phyloP scores from a whole-genome alignment of 2,329 filamentous ascomycete species.

The Monilinia polystroma region DNA sequence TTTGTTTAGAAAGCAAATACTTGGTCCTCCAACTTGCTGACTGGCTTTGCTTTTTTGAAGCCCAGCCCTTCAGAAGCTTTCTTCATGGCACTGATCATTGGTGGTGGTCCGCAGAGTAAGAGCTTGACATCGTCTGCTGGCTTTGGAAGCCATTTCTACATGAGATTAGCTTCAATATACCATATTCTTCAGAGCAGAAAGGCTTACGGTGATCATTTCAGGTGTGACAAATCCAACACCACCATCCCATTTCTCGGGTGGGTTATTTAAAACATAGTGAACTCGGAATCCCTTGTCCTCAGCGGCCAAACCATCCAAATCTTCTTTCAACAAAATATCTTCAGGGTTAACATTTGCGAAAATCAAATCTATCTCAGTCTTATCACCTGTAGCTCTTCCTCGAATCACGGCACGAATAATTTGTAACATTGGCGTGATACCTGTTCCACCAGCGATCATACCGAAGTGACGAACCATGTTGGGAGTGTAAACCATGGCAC shows the following conservation, averaged over 20 bases:
- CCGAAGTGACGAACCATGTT: constrained; percentile 97
- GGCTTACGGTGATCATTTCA: constrained; percentile 85
- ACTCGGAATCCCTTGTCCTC: constrained; percentile 81
- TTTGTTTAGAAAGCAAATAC: constrained; percentile 83
- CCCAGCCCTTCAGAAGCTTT: constrained; percentile 87
- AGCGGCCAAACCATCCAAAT: constrained; percentile 75
- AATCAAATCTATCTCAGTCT: constrained; percentile 87
- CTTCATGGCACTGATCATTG: constrained; percentile 97
- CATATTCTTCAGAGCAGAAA: not conserved
- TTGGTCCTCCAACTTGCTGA: constrained; percentile 97
- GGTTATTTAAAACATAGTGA: constrained; percentile 96
- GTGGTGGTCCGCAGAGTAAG: constrained; percentile 89
- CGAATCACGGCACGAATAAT: constrained; percentile 87
- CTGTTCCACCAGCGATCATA: constrained; percentile 97
- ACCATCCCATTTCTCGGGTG: constrained; percentile 85
- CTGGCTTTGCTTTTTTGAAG: constrained; percentile 86
- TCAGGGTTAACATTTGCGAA: constrained; percentile 94
- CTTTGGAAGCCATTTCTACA: constrained; percentile 74
- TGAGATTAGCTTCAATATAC: not conserved
- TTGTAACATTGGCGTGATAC: constrained; percentile 98
- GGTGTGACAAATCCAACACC: constrained; percentile 92
- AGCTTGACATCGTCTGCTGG: constrained; percentile 88
- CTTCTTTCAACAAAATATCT: constrained; percentile 91
- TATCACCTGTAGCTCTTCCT: constrained; percentile 74
- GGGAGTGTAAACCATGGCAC: constrained; percentile 94